phyloP scores from a whole-genome alignment of 2,329 filamentous ascomycete genomes.

The Colletotrichum orbiculare region DNA sequence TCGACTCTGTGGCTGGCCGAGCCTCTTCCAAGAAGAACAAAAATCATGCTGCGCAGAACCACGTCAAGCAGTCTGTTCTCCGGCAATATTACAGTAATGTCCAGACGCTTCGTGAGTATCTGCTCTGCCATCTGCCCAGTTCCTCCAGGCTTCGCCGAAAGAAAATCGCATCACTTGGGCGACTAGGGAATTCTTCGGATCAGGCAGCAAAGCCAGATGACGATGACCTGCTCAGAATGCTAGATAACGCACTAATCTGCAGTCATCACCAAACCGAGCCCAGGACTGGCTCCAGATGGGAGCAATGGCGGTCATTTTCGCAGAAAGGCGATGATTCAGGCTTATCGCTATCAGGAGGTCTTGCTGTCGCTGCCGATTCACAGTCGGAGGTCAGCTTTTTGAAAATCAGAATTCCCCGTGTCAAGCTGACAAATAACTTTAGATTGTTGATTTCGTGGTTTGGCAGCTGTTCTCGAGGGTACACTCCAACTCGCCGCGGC shows the following conservation, averaged over 20 bases:
- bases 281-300: conserved; percentile 55
- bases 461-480: conserved; percentile 78
- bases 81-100: conserved; percentile 67
- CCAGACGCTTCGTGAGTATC: conserved; percentile 75
- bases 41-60: neutral
- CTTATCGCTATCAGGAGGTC: conserved; percentile 62
- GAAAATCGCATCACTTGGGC: conserved; percentile 63
- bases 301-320: conserved; percentile 70
- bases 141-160: conserved; percentile 72
- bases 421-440: conserved; percentile 36
- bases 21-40: conserved; percentile 18
- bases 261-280: conserved; percentile 40
- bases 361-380: conserved; percentile 58
- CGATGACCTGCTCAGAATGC: conserved; percentile 61
- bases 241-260: conserved; percentile 79
- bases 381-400: conserved; percentile 69
- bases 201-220: conserved; percentile 47
- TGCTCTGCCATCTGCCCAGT: conserved; percentile 73
- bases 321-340: conserved; percentile 70
- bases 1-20: neutral
- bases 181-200: conserved; percentile 36
- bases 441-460: conserved; percentile 83
- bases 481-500: conserved; percentile 57
- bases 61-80: conserved; percentile 31
- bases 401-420: neutral